Conservation (phyloP, 1,139 yeast genomes). For the Taiozyma sp. region DNA sequence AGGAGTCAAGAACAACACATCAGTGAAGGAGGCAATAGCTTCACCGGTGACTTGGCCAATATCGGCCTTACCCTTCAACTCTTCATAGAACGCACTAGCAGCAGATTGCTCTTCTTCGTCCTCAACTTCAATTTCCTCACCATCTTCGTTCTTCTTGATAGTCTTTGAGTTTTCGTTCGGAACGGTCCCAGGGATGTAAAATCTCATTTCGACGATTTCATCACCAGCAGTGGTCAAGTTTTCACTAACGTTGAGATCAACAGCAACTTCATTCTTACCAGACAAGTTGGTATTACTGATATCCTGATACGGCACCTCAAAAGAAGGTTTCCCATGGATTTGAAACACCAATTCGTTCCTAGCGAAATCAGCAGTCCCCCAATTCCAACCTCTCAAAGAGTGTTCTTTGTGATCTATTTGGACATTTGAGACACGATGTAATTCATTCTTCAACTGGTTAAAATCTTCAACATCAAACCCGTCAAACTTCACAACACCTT, state of each 20-base stretch:
- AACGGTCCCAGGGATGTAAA: conserved; percentile 83
- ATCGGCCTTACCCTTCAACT: conserved; percentile 90
- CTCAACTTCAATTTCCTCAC: conserved; percentile 37
- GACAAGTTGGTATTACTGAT: conserved; percentile 88
- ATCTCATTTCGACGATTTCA: conserved; percentile 90
- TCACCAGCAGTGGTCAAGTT: conserved; percentile 73
- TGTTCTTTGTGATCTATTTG: conserved; percentile 83
- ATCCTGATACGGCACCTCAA: conserved; percentile 81
- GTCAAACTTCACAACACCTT: conserved; percentile 83
- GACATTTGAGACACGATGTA: conserved; percentile 71
- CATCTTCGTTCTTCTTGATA: conserved; percentile 27
- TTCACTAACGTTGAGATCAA: conserved; percentile 70
- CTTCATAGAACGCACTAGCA: conserved; percentile 85
- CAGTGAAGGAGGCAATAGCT: conserved; percentile 93
- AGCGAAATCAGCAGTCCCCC: conserved; percentile 95
- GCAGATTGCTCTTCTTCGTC: conserved; percentile 51
- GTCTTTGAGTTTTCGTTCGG: conserved; percentile 27
- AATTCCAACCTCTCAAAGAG: conserved; percentile 96
- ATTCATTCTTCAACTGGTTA: conserved; percentile 73
- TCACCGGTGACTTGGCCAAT: conserved; percentile 96
- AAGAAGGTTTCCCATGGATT: conserved; percentile 83
- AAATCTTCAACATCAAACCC: conserved; percentile 88
- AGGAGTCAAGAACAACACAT: conserved; percentile 90
- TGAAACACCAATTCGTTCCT: conserved; percentile 86
- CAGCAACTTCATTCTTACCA: conserved; percentile 89